These are phyloP conservation scores for Lactarius akahatsu DNA, from an alignment of 768 basidiomycete species.

Conservation along the genomic window DNA sequence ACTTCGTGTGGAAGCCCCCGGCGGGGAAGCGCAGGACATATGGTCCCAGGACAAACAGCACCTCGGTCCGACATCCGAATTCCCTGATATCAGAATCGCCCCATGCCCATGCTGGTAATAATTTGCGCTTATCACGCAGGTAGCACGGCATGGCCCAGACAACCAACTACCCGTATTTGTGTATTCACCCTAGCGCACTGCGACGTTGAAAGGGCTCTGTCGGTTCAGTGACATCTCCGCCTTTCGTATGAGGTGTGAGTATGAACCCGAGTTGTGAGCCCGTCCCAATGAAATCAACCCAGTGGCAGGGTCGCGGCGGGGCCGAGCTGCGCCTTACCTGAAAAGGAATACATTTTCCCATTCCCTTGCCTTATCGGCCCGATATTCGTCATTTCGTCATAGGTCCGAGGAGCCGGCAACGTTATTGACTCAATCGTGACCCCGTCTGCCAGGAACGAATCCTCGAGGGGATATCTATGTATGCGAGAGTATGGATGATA, in stretches of 20 bases:
- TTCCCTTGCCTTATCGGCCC: not conserved
- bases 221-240: not conserved
- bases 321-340: not conserved
- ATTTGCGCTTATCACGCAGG: not conserved
- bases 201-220: not conserved
- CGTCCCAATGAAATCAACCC: not conserved
- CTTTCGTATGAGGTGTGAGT: not conserved
- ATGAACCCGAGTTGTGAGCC: too few species aligned
- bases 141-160: not conserved
- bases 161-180: not conserved
- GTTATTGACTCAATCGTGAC: slow-evolving; percentile 3
- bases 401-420: slow-evolving; percentile 2
- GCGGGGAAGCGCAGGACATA: not conserved
- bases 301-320: not conserved
- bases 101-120: not conserved
- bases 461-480: not conserved
- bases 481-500: not conserved
- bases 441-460: not conserved
- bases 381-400: not conserved
- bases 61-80: slow-evolving; percentile 21
- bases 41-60: not conserved
- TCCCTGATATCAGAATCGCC: slow-evolving; percentile 4
- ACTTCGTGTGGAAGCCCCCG: not conserved
- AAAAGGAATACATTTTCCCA: not conserved
- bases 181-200: not conserved